Base-by-base conservation (phyloP, 2,329 filamentous ascomycete genomes). In the Diplodia sapinea region DNA sequence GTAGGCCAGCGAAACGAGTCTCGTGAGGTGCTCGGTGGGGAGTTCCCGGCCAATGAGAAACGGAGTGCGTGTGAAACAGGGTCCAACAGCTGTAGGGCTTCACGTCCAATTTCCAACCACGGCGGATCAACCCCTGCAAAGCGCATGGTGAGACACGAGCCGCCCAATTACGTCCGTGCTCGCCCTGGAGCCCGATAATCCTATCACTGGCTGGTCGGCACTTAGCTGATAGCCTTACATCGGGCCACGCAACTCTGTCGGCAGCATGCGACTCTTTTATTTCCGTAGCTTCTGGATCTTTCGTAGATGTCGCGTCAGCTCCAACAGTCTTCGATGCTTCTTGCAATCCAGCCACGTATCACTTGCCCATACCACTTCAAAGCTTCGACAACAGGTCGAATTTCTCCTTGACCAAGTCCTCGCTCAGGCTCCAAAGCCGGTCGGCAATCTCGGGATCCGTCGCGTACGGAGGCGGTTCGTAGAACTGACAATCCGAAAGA, bases 391-490 rank as follows among this genome's bases (percentile, higher is more conserved):
- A 77, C 50, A 72, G 76, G 9, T 69, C 33, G 55, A 77, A 76
- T 12, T 69, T 71, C 57, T 77, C 64, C 9, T 72, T 73, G 2
- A 77, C 74, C 12, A 77, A 64, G 66, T 73, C 69, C 70, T 77
- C 74, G 49, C 76, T 77, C 70, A 77, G 65, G 61, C 73, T 70
- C 75, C 76, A 78, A 36, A 77, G 62, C 54, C 70, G 74, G 66
- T 77, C 75, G 12, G 67, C 71, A 57, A 75, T 70, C 13, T 70
- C 72, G 7, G 69, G 67, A 6, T 71, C 72, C 36, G 62, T 72
- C 13, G 73, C 75, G 2, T 71, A 74, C 1, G 71, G 52, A 51
- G 71, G 56, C 29, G 74, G 33, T 17, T 51, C 63, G 8, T 70
- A 70, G 8, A 74, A 40, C 62, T 77, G 70, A 4, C 70, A 74